These are phyloP conservation scores for Syzygium jambos DNA, from an alignment of 345 rosid species.

Conservation along the genomic window DNA sequence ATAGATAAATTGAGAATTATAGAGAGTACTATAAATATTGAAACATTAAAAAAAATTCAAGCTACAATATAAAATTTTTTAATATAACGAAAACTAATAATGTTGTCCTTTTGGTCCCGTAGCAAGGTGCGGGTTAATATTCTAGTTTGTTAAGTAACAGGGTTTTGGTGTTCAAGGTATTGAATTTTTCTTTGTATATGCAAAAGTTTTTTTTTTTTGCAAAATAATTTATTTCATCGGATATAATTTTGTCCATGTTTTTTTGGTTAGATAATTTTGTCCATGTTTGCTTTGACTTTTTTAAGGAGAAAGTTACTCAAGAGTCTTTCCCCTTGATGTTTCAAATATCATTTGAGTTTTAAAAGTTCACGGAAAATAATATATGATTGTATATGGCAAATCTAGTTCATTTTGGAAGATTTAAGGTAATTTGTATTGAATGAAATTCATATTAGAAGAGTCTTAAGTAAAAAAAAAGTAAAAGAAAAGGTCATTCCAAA, in stretches of 20 bases:
- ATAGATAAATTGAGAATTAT: background rate
- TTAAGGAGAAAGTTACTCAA: background rate
- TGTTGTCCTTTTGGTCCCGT: background rate
- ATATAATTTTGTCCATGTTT: background rate
- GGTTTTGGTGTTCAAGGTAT: background rate
- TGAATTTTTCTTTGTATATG: background rate
- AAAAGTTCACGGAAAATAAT: accelerated
- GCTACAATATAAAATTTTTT: background rate
- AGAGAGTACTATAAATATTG: background rate
- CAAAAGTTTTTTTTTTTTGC: accelerated
- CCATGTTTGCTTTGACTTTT: background rate
- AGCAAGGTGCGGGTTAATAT: accelerated
- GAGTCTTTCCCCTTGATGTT: background rate
- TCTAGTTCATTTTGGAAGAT: background rate
- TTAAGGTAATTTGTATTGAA: accelerated
- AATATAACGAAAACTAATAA: background rate
- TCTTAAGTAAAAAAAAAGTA: background rate
- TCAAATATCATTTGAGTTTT: background rate
- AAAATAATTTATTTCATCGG: background rate
- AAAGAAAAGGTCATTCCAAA: background rate
- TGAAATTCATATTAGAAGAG: background rate
- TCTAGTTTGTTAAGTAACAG: background rate
- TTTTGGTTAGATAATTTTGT: background rate
- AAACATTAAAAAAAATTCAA: background rate
- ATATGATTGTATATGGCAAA: background rate